Base-by-base conservation (phyloP, 208 protist genomes). In the Trypanosoma platydactyli region DNA sequence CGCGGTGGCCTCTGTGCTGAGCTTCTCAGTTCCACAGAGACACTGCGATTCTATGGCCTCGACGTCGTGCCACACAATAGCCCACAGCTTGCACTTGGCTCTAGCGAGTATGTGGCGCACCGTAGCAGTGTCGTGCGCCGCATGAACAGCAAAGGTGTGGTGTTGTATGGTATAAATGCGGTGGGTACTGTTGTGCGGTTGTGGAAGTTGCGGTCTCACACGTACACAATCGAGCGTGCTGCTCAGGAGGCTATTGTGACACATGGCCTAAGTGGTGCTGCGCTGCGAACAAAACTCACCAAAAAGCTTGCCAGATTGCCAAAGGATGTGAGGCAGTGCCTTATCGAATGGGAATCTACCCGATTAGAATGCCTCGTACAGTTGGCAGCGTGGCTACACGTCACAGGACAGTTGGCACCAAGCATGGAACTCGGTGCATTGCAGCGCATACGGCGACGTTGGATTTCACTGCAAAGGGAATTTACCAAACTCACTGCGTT, bases 161-260 rank as follows among this genome's bases (percentile, higher is more conserved):
- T 95, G 24, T 67, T 91, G 41, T 95, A 95, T 72, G 89, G 89
- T 30, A n/a, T 46, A 5, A 77, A 79, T 44, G 59, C 24, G 18
- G 30, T 15, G 1, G 88, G 76, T 2, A 41, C 45, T 51, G 86
- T 92, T 40, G 81, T 91, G 50, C 79, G 84, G 41, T 45, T 95
- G 76, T 92, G 86, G 84, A 87, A 88, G 79, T 80, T 82, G 53
- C 80, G 71, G 27, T 77, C 67, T 59, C 79, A 84, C 38, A 60
- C 80, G 20, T 77, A 86, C 62, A 64, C 61, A 6, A 61, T 93
- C 48, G 84, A 95, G 83, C 79, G 86, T 5, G 70, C 68, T 0
- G 80, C 83, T 44, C 86, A 90, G 67, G 86, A 94, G 69, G 75
- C 77, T 49, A 86, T 94, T 63, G 76, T 88, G 12, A 89, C 77